Evolutionary conservation across 306 rosid genomes (phyloP).

Genomic region (Benincasa hispida): DNA sequence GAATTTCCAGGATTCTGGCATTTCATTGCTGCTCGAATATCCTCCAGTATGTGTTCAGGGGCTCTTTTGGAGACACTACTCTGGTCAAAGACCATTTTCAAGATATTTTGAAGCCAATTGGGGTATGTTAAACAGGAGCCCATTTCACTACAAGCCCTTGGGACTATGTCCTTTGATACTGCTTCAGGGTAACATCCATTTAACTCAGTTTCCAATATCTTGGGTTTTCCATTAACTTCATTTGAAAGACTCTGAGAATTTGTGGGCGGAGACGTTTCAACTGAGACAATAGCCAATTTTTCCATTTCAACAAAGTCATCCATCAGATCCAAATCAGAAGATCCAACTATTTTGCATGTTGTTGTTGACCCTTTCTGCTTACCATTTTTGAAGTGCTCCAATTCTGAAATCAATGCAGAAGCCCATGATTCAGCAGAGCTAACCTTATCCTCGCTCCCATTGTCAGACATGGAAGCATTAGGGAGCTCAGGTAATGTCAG

Average conservation of each 20-base stretch:
- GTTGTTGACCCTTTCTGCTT: slow-evolving; percentile 33
- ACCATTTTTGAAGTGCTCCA: slow-evolving; percentile 48
- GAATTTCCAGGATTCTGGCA: slow-evolving; percentile 10
- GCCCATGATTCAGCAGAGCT: slow-evolving; percentile 75
- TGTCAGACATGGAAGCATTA: slow-evolving; percentile 50
- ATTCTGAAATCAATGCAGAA: slow-evolving; percentile 62
- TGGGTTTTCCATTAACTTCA: slow-evolving; percentile 19
- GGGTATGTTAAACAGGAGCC: slow-evolving; percentile 11
- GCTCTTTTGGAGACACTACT: background rate
- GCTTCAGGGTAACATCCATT: slow-evolving; percentile 18
- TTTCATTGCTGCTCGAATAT: slow-evolving; percentile 10
- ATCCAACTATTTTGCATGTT: slow-evolving; percentile 35
- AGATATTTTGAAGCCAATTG: slow-evolving; percentile 3
- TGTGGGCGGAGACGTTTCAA: slow-evolving; percentile 30
- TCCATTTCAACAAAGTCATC: slow-evolving; percentile 96
- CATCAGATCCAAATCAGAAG: slow-evolving; percentile 70
- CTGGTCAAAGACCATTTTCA: slow-evolving; percentile 1
- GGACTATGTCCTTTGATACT: background rate
- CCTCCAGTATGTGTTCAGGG: slow-evolving; percentile 8
- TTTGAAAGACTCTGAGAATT: background rate
- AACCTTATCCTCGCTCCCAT: slow-evolving; percentile 70
- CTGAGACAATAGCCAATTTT: slow-evolving; percentile 62
- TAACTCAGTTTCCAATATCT: slow-evolving; percentile 23
- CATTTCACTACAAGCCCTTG: background rate
- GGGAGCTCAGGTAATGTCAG: slow-evolving; percentile 31